Conservation (phyloP, 805 yeast species). For the Kodamaea fukazawae region DNA sequence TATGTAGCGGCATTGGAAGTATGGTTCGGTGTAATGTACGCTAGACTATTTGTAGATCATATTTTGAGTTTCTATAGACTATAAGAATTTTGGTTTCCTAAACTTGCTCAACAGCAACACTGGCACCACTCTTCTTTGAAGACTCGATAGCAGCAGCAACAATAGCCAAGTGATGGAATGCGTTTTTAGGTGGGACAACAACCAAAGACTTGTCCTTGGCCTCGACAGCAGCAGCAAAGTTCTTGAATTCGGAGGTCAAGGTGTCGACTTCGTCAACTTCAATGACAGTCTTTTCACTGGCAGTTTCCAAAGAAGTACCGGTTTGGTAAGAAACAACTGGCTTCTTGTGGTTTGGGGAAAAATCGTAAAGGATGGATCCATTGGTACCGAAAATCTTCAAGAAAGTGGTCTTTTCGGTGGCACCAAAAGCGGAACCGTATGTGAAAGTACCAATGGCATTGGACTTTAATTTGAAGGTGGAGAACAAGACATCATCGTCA, state of each 20-base stretch:
- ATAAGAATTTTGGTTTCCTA: neutral
- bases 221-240: conserved; percentile 55
- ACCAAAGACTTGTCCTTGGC: conserved; percentile 59
- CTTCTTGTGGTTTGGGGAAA: conserved; percentile 46
- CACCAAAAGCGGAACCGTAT: conserved; percentile 85
- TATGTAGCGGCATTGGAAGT: too few species aligned
- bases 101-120: conserved; percentile 45
- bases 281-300: conserved; percentile 49
- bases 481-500: conserved; percentile 73
- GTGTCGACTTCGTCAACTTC: conserved; percentile 45
- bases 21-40: too few species aligned
- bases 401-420: conserved; percentile 63
- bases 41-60: too few species aligned
- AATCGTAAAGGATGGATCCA: conserved; percentile 72
- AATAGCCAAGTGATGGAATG: conserved; percentile 91
- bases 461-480: conserved; percentile 58
- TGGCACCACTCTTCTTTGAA: conserved; percentile 50
- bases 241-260: conserved; percentile 45
- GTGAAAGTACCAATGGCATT: conserved; percentile 81
- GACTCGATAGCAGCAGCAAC: conserved; percentile 83
- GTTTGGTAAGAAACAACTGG: conserved; percentile 39
- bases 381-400: conserved; percentile 75
- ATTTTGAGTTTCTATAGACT: too few species aligned
- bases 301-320: conserved; percentile 31
- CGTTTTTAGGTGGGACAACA: conserved; percentile 64